phyloP scores from a whole-genome alignment of 1,284 basidiomycete species.

The Trametes versicolor region DNA sequence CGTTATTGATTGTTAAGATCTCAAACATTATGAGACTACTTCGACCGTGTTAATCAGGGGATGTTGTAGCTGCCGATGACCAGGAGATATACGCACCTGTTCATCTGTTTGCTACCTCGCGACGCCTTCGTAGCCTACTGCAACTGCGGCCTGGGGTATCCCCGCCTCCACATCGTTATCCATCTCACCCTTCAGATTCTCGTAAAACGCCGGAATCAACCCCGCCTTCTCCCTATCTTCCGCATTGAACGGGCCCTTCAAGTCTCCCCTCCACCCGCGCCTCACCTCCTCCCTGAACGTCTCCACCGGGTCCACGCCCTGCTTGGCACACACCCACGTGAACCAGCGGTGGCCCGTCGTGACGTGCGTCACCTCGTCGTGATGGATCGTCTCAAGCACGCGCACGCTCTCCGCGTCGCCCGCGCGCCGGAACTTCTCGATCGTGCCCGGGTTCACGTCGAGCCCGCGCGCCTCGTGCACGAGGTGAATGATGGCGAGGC shows the following conservation, averaged over 20 bases:
- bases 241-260: slow-evolving; percentile 89
- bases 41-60: background rate
- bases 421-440: slow-evolving; percentile 78
- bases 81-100: background rate
- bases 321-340: slow-evolving; percentile 76
- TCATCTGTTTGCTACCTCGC: background rate
- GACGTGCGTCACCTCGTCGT: slow-evolving; percentile 88
- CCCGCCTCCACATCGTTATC: slow-evolving; percentile 18
- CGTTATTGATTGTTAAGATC: no score
- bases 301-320: slow-evolving; percentile 73
- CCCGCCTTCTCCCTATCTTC: slow-evolving; percentile 82
- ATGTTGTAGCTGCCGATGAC: background rate
- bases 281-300: slow-evolving; percentile 83
- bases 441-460: slow-evolving; percentile 88
- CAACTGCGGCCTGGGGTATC: slow-evolving; percentile 14
- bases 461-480: slow-evolving; percentile 91
- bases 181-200: slow-evolving; percentile 73
- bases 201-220: slow-evolving; percentile 76
- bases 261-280: slow-evolving; percentile 79
- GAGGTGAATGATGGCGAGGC: slow-evolving; percentile 89
- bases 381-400: slow-evolving; percentile 81
- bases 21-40: no score
- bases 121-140: slow-evolving; percentile 24
- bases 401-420: slow-evolving; percentile 78
- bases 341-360: slow-evolving; percentile 90